Evolutionary conservation across 2,329 filamentous ascomycete species (phyloP).

Genomic region (Sordariomycetes sp.): DNA sequence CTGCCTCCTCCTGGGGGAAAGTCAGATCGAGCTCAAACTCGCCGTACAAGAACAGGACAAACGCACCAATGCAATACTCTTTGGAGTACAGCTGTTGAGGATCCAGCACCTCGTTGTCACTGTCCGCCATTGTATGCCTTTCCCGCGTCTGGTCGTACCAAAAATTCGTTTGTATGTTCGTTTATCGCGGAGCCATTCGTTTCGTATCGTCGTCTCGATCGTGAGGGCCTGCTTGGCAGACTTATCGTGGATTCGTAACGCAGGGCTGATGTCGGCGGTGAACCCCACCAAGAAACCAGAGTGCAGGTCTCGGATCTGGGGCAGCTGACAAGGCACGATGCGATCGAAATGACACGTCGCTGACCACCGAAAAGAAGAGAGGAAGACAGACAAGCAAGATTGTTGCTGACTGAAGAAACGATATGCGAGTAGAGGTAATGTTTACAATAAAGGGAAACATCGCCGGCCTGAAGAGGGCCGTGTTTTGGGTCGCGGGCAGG

Average conservation of each 20-base stretch:
- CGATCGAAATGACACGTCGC: too few relatives aligned
- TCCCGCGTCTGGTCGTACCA: too few relatives aligned
- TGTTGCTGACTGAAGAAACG: too few relatives aligned
- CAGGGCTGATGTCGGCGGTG: conserved; percentile 8
- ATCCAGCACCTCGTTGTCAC: conserved; percentile 51
- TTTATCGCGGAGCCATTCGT: neutral
- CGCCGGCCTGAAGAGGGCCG: too few relatives aligned
- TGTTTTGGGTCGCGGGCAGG: conserved; percentile 1
- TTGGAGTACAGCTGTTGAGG: conserved; percentile 91
- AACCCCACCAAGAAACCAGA: conserved; percentile 9
- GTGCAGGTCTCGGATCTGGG: too few relatives aligned
- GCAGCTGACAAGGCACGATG: neutral
- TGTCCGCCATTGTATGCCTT: conserved; percentile 21
- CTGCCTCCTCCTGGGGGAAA: conserved; percentile 69
- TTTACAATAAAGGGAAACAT: too few relatives aligned
- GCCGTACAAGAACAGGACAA: neutral
- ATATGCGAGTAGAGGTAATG: too few relatives aligned
- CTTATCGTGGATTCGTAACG: conserved; percentile 8
- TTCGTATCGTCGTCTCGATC: conserved; percentile 1
- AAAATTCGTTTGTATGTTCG: too few relatives aligned
- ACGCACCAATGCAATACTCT: conserved; percentile 75
- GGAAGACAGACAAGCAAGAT: too few relatives aligned
- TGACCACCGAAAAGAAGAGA: too few relatives aligned
- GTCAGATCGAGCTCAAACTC: conserved; percentile 1
- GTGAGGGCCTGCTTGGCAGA: conserved; percentile 2